Evolutionary conservation across 2,329 filamentous ascomycete species (phyloP).

Genomic region (Nemania sp.): DNA sequence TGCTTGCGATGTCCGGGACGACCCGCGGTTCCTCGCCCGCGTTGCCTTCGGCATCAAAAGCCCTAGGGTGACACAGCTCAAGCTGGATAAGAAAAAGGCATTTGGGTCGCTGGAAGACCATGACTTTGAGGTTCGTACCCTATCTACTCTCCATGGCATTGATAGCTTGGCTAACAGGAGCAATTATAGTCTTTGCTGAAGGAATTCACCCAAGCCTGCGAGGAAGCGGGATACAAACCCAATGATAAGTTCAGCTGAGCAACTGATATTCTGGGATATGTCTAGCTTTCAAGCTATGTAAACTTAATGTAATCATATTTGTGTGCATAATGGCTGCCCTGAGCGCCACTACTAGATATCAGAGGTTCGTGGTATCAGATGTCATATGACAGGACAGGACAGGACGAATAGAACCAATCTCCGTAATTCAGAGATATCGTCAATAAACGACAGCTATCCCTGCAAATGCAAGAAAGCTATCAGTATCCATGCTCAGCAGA

Average conservation of each 20-base stretch:
- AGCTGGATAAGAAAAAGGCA: constrained; percentile 47
- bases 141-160: too few species aligned
- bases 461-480: too few species aligned
- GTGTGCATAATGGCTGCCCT: background rate
- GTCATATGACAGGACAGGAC: too few species aligned
- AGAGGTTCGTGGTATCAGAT: too few species aligned
- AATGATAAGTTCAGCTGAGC: constrained; percentile 9
- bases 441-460: too few species aligned
- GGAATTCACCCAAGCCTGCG: constrained; percentile 38
- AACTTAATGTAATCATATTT: background rate
- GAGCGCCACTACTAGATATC: too few species aligned
- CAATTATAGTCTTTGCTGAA: constrained; percentile 32
- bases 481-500: too few species aligned
- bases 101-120: constrained; percentile 60
- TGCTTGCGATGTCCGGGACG: constrained; percentile 53
- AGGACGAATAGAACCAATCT: too few species aligned
- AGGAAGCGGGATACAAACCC: constrained; percentile 12
- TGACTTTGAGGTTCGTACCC: constrained; percentile 50
- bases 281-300: background rate
- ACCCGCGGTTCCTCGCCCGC: constrained; percentile 60
- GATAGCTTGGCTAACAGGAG: constrained; percentile 9
- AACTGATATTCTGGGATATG: background rate
- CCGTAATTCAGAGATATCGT: too few species aligned
- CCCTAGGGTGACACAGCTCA: constrained; percentile 54
- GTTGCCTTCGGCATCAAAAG: constrained; percentile 66